Percentiles rank a stretch among this genome's conserved stretches.
phyloP scores from a whole-genome alignment of 2,329 filamentous ascomycete genomes.

The Thielaviopsis euricoi region DNA sequence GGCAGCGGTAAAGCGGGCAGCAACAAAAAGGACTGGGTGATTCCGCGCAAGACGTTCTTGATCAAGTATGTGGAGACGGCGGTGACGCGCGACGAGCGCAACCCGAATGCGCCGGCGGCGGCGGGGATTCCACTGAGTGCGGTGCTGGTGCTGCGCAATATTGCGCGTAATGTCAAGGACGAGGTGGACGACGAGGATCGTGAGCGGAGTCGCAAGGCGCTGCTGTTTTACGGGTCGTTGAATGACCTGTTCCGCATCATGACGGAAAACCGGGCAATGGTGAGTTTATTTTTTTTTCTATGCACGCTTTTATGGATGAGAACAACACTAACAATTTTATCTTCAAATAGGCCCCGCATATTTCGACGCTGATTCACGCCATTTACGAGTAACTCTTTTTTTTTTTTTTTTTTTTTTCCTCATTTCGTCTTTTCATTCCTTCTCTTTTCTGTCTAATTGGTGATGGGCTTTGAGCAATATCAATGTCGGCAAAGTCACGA shows the following conservation, averaged over 20 bases:
- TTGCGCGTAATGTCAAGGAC: slow-evolving; percentile 46
- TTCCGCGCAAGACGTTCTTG: slow-evolving; percentile 38
- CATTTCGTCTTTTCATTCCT: background rate
- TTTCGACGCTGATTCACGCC: slow-evolving; percentile 24
- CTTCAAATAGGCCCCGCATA: slow-evolving; percentile 25
- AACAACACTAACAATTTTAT: slow-evolving; percentile 8
- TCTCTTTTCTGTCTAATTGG: background rate
- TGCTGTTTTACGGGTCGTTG: slow-evolving; percentile 48
- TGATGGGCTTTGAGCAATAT: no score
- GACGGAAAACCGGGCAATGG: slow-evolving; percentile 49
- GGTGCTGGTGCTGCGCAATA: slow-evolving; percentile 61
- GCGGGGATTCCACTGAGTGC: slow-evolving; percentile 66
- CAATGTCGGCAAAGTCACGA: background rate
- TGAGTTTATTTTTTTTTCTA: slow-evolving; percentile 20
- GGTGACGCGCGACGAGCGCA: slow-evolving; percentile 38
- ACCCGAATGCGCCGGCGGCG: slow-evolving; percentile 40
- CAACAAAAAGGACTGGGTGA: slow-evolving; percentile 26
- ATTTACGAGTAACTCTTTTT: slow-evolving; percentile 16
- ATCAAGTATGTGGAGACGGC: slow-evolving; percentile 40
- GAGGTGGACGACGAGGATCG: slow-evolving; percentile 35
- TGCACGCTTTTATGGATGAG: slow-evolving; percentile 11
- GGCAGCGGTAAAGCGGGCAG: slow-evolving; percentile 12
- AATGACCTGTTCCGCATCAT: slow-evolving; percentile 51
- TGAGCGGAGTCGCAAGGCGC: slow-evolving; percentile 35
- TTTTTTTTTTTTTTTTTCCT: slow-evolving; percentile 1